Base-by-base conservation (phyloP, 2,329 filamentous ascomycete species). In the Akanthomyces uredinophilus region DNA sequence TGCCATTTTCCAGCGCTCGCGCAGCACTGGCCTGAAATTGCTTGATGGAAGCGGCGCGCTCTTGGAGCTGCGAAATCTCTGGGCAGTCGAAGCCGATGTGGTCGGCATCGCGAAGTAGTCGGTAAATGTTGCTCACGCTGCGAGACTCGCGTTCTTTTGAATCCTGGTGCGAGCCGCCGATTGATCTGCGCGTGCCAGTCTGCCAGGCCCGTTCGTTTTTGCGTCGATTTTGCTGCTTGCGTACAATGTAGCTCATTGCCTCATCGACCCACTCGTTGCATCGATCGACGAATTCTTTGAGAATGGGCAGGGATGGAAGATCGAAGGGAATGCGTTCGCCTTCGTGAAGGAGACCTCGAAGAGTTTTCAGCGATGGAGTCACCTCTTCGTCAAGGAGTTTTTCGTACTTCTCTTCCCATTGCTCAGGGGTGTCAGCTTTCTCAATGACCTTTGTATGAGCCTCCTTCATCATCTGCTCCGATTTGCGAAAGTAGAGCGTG, bases 221-320 rank as follows among this genome's bases (percentile, higher is more conserved):
- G 65, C 94, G 91, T 65, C 95, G 90, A 71, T 96, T 96, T 76
- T 97, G 94, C 78, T 97, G 94, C 79, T 99, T 99, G 68, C 95
- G 90, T 63, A 95, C 93, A 70, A 93, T 96, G 79, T 96, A 99
- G 72, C 90, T 93, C 70, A 91, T 95, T 66, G 95, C 95, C 77
- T 98, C 94, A 70, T 98, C 95, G 65, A 97, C 92, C 90, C 96
- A 97, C 72, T 96, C 92, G 75, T 96, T 96, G 79, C 95, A 98
- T 70, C 91, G 89, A 69, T 96, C 92, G 73, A 99, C 95, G 78
- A 96, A 99, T 67, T 88, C 85, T 76, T 87, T 90, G 68, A 99
- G 83, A 68, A 91, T 85, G 69, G 89, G 84, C 65, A 99, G 83
- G 65, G 92, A 93, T 66, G 88, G 87, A 65, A 99, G 83, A 63